Evolutionary conservation across 2,329 filamentous ascomycete genomes (phyloP).

Genomic region (Colletotrichum sp.): DNA sequence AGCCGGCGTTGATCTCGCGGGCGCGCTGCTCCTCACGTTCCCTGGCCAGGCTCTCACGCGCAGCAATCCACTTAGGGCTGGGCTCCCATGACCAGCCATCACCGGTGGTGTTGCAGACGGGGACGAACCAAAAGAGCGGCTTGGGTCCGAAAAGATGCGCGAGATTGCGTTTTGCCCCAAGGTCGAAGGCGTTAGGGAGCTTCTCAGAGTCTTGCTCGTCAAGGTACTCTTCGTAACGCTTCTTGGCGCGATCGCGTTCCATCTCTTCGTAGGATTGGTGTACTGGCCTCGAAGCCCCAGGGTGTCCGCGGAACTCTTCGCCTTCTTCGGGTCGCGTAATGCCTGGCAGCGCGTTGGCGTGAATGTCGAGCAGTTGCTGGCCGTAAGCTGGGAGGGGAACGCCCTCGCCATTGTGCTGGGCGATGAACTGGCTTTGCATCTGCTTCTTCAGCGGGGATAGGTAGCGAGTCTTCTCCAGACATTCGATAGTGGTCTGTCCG

Average conservation of each 20-base stretch:
- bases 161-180: conserved; percentile 82
- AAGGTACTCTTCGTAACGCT: conserved; percentile 73
- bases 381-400: conserved; percentile 63
- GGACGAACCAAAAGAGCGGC: conserved; percentile 76
- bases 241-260: conserved; percentile 58
- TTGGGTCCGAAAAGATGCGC: conserved; percentile 79
- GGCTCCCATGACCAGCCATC: conserved; percentile 97
- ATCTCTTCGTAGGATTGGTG: conserved; percentile 59
- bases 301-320: conserved; percentile 55
- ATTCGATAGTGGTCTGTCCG: conserved; percentile 94
- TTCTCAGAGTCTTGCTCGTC: conserved; percentile 88
- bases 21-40: conserved; percentile 65
- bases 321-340: conserved; percentile 83
- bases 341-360: conserved; percentile 81
- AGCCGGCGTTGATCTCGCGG: conserved; percentile 70
- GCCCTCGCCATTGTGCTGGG: conserved; percentile 56
- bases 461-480: conserved; percentile 93
- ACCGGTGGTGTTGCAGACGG: conserved; percentile 83
- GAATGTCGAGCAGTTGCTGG: conserved; percentile 79
- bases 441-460: conserved; percentile 77
- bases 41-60: conserved; percentile 63
- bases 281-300: conserved; percentile 39
- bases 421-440: conserved; percentile 67
- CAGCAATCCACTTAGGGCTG: conserved; percentile 77
- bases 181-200: conserved; percentile 91